phyloP scores from a whole-genome alignment of 805 yeast species.

The Dipodascus albidus region DNA sequence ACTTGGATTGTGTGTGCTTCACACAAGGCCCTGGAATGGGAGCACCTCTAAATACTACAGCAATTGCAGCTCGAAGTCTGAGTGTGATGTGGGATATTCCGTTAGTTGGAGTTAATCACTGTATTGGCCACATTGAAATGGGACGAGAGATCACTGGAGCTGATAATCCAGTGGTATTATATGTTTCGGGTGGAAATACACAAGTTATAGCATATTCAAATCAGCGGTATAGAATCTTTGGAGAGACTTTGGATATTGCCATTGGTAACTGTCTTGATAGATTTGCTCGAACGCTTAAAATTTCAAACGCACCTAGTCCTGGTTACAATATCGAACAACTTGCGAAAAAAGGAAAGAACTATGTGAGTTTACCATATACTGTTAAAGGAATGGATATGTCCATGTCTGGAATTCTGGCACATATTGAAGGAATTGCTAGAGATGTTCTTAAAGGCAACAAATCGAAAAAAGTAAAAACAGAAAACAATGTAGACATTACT shows the following conservation, averaged over 20 bases:
- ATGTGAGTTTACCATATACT: constrained; percentile 80
- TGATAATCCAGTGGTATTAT: constrained; percentile 88
- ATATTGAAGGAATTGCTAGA: constrained; percentile 68
- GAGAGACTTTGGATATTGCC: constrained; percentile 97
- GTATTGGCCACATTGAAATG: constrained; percentile 98
- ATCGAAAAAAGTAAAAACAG: constrained; percentile 13
- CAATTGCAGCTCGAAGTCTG: constrained; percentile 80
- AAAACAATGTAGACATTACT: constrained; percentile 42
- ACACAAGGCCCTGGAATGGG: constrained; percentile 99
- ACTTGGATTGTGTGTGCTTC: constrained; percentile 57
- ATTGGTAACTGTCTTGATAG: constrained; percentile 95
- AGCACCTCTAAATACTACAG: constrained; percentile 91
- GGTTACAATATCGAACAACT: constrained; percentile 95
- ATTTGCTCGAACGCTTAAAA: constrained; percentile 82
- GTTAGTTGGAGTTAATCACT: constrained; percentile 89
- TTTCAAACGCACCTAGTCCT: constrained; percentile 91
- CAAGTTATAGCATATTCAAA: constrained; percentile 95
- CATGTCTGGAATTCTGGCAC: constrained; percentile 90
- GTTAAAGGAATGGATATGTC: constrained; percentile 98
- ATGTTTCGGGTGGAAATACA: constrained; percentile 97
- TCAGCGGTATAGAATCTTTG: constrained; percentile 92
- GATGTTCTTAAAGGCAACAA: constrained; percentile 43
- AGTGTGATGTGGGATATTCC: constrained; percentile 75
- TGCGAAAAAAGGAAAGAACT: constrained; percentile 51
- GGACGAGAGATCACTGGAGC: constrained; percentile 99